Evolutionary conservation across 139 green algal species (phyloP).

Genomic region (Micromonas pusilla): DNA sequence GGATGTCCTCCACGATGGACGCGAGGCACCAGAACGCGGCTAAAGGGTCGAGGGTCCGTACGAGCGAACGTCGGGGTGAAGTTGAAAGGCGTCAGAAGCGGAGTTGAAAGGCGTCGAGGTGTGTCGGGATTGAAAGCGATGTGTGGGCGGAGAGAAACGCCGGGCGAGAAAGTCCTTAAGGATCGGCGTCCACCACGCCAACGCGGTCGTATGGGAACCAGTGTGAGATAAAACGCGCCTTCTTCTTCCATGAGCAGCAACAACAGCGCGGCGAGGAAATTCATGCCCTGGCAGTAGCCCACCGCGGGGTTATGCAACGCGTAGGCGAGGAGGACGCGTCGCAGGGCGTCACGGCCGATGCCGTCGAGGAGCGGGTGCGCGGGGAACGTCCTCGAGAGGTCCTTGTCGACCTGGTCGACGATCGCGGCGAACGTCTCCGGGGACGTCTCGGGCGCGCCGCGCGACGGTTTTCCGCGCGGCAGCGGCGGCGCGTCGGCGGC

Average conservation of each 20-base stretch:
- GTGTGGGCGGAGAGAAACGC: too few relatives aligned
- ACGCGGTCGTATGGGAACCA: too few relatives aligned
- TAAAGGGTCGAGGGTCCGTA: too few relatives aligned
- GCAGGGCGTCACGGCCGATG: slow-evolving; percentile 48
- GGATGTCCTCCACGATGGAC: slow-evolving; percentile 62
- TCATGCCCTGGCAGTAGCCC: slow-evolving; percentile 82
- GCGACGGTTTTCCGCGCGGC: too few relatives aligned
- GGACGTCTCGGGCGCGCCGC: too few relatives aligned
- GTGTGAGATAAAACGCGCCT: background rate
- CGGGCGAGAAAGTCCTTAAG: too few relatives aligned
- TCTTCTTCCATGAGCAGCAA: slow-evolving; percentile 63
- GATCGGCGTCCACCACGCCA: too few relatives aligned
- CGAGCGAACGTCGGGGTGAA: too few relatives aligned
- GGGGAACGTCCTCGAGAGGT: slow-evolving; percentile 73
- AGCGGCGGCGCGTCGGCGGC: too few relatives aligned
- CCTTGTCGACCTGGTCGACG: slow-evolving; percentile 58
- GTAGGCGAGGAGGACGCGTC: slow-evolving; percentile 61
- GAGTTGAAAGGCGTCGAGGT: too few relatives aligned
- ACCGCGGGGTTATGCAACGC: slow-evolving; percentile 56
- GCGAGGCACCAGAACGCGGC: slow-evolving; percentile 79
- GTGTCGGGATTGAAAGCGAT: too few relatives aligned
- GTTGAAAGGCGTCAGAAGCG: too few relatives aligned
- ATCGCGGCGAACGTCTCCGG: slow-evolving; percentile 52
- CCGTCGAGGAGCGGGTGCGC: slow-evolving; percentile 60
- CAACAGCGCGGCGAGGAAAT: slow-evolving; percentile 68